Conservation (phyloP, 495 filamentous ascomycete species). For the Chaetomium tenue region DNA sequence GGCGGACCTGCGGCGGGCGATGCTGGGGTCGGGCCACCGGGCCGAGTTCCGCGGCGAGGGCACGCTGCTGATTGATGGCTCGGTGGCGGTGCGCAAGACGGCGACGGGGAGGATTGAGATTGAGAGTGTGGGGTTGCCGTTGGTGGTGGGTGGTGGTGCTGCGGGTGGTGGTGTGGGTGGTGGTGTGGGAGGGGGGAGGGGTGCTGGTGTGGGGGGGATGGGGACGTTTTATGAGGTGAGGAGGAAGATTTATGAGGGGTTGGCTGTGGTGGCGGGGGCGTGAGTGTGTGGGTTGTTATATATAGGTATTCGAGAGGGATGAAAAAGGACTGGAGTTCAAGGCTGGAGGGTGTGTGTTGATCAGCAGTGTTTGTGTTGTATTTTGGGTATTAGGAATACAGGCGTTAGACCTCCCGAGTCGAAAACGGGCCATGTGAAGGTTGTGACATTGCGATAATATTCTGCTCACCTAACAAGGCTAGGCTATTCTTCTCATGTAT, state of each 20-base stretch:
- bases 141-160: constrained; percentile 21
- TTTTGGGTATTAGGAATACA: not conserved
- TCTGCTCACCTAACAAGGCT: too few relatives aligned
- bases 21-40: constrained; percentile 77
- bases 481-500: too few relatives aligned
- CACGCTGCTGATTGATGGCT: constrained; percentile 81
- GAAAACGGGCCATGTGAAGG: too few relatives aligned
- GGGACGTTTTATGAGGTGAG: constrained; percentile 38
- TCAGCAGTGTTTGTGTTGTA: not conserved
- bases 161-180: constrained; percentile 6
- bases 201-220: constrained; percentile 5
- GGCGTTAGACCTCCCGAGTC: too few relatives aligned
- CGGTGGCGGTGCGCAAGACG: constrained; percentile 84
- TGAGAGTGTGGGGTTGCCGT: constrained; percentile 65
- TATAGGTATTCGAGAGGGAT: not conserved
- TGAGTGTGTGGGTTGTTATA: constrained; percentile 1
- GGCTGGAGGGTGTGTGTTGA: not conserved
- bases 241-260: constrained; percentile 39
- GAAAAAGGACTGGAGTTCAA: not conserved
- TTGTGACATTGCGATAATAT: too few relatives aligned
- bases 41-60: constrained; percentile 95
- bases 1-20: constrained; percentile 79
- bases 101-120: constrained; percentile 85
- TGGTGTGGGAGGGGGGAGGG: constrained; percentile 21
- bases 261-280: constrained; percentile 39